Conservation (phyloP, 2,329 filamentous ascomycete species). For the Dendryphion nanum region DNA sequence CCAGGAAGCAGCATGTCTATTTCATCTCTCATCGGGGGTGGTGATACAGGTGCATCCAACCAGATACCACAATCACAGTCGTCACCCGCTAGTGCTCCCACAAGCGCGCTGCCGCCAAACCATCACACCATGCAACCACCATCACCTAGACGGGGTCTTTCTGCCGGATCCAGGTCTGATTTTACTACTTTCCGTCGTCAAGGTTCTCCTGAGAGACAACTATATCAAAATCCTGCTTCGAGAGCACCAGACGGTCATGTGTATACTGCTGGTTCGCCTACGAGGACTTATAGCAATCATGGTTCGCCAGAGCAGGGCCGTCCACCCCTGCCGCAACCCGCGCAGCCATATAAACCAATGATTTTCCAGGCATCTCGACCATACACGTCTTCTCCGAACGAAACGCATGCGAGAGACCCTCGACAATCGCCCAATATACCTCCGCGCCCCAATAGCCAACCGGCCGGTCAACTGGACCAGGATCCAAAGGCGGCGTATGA, state of each 20-base stretch:
- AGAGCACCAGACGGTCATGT: slow-evolving; percentile 25
- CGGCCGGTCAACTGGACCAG: slow-evolving; percentile 26
- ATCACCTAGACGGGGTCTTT: slow-evolving; percentile 40
- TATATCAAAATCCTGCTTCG: slow-evolving; percentile 22
- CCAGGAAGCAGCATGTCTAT: slow-evolving; percentile 70
- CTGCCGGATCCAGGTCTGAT: slow-evolving; percentile 31
- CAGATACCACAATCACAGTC: slow-evolving; percentile 31
- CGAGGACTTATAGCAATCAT: slow-evolving; percentile 32
- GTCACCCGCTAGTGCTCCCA: slow-evolving; percentile 41
- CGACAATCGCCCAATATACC: slow-evolving; percentile 30
- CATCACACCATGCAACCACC: slow-evolving; percentile 48
- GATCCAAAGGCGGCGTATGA: slow-evolving; percentile 24
- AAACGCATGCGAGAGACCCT: slow-evolving; percentile 20
- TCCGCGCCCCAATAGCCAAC: slow-evolving; percentile 42
- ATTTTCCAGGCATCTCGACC: slow-evolving; percentile 27
- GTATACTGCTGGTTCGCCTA: slow-evolving; percentile 31
- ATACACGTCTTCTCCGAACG: slow-evolving; percentile 30
- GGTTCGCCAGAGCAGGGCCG: slow-evolving; percentile 36
- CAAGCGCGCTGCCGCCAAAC: slow-evolving; percentile 37
- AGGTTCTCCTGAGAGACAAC: slow-evolving; percentile 37
- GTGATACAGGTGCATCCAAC: slow-evolving; percentile 44
- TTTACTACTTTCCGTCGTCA: slow-evolving; percentile 37
- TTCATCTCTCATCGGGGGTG: slow-evolving; percentile 65
- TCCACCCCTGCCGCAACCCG: slow-evolving; percentile 27
- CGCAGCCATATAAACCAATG: slow-evolving; percentile 35